These are phyloP conservation scores for Xylariaceae sp. DNA, from an alignment of 2,329 filamentous ascomycete species.

Conservation along the genomic window DNA sequence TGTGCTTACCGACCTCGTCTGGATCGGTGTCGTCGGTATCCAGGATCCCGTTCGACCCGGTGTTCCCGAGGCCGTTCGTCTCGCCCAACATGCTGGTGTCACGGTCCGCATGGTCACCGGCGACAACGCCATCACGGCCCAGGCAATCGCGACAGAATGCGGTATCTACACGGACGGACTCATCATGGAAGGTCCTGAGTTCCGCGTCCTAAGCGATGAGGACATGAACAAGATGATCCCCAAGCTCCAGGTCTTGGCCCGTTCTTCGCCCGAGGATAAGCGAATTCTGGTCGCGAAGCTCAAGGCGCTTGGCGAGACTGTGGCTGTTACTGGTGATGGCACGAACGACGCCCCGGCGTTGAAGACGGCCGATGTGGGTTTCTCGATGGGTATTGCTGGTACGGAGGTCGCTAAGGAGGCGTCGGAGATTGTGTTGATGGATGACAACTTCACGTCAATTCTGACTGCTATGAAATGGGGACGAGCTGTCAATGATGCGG, in stretches of 20 bases:
- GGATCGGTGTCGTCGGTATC: constrained; percentile 68
- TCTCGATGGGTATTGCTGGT: constrained; percentile 63
- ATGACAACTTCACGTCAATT: constrained; percentile 62
- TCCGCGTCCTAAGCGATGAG: constrained; percentile 54
- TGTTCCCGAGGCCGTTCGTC: constrained; percentile 61
- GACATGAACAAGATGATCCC: constrained; percentile 57
- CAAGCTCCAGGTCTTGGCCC: constrained; percentile 57
- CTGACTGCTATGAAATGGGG: constrained; percentile 64
- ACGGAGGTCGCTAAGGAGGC: constrained; percentile 65
- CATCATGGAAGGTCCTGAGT: constrained; percentile 64
- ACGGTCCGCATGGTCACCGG: constrained; percentile 71
- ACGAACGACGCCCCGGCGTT: constrained; percentile 63
- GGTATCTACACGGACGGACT: constrained; percentile 61
- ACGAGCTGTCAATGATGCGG: constrained; percentile 62
- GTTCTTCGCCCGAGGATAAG: constrained; percentile 63
- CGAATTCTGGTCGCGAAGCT: constrained; percentile 56
- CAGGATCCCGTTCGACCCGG: constrained; percentile 67
- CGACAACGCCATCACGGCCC: constrained; percentile 66
- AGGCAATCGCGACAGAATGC: constrained; percentile 68
- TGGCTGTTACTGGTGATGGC: constrained; percentile 61
- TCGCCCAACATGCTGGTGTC: constrained; percentile 64
- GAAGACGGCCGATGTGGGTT: constrained; percentile 61
- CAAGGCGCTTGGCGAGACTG: constrained; percentile 57
- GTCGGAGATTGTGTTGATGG: constrained; percentile 62
- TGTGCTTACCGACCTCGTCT: constrained; percentile 66